Base-by-base conservation (phyloP, 345 rosid genomes). In the Populus davidiana region DNA sequence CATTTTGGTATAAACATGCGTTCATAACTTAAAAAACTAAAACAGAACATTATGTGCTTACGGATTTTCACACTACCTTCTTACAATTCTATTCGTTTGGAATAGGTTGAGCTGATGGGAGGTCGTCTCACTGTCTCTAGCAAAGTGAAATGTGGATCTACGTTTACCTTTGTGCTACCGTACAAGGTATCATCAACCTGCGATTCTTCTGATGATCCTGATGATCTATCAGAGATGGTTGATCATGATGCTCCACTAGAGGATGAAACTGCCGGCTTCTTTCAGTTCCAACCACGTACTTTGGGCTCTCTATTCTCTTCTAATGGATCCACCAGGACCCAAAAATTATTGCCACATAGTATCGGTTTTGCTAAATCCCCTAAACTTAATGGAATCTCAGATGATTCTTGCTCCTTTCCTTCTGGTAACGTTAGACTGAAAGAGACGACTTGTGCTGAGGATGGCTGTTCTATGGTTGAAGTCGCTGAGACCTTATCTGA, bases 61-160 rank as follows among this genome's bases (percentile, higher is more conserved):
- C 16, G 33, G 18, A 72, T 67, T 23, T 47, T n/a, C 29, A 31
- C 65, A 67, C 39, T 25, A 49, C 43, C 33, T 25, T 47, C 69
- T 82, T 54, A 80, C 71, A 8, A 72, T 72, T 82, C 63, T 77
- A 43, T 78, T 71, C 77, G 38, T 80, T 43, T 43, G 67, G 69
- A 44, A 74, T 74, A 95, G 99, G 97, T 93, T 79, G 94, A 96
- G 85, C 86, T 96, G 86, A 96, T 96, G 99, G 98, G 98, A 5
- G 99, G 99, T 73, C 87, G 77, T 54, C 93, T 96, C 43, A 93
- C 98, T 0, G 98, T 96, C 71, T 88, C 96, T 21, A 96, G 99
- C 85, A 80, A 39, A 81, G 99, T 89, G 83, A 84, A 88, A 70
- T 71, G 71, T 14, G 99, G 99, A n/a, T 96, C 98, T 35, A 93